These are phyloP conservation scores for Lactifluus subvellereus DNA, from an alignment of 768 basidiomycete genomes.

Conservation along the genomic window DNA sequence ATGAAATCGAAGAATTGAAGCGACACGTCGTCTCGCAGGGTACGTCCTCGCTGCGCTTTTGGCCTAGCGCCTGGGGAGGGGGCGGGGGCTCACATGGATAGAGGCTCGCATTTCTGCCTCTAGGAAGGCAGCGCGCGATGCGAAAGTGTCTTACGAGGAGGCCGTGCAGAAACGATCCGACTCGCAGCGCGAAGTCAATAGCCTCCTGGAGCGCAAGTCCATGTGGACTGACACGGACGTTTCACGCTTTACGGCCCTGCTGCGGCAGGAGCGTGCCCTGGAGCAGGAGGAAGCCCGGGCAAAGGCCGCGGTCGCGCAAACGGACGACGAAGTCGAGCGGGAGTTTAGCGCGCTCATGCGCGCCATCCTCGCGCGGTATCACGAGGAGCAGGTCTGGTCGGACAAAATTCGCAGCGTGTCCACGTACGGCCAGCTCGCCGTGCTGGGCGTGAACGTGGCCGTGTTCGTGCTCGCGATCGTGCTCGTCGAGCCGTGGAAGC, in stretches of 20 bases:
- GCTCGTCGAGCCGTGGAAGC: slow-evolving; percentile 95
- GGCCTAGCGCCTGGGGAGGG: neutral
- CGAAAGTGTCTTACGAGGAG: slow-evolving; percentile 70
- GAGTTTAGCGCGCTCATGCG: slow-evolving; percentile 87
- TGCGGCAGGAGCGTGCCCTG: slow-evolving; percentile 82
- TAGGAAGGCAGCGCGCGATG: slow-evolving; percentile 58
- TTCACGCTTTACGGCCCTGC: slow-evolving; percentile 78
- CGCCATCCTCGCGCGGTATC: slow-evolving; percentile 84
- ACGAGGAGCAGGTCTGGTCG: slow-evolving; percentile 99
- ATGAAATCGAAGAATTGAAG: slow-evolving; percentile 81
- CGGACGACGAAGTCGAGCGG: slow-evolving; percentile 77
- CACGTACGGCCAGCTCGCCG: slow-evolving; percentile 87
- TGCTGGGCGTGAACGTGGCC: slow-evolving; percentile 78
- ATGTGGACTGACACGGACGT: slow-evolving; percentile 91
- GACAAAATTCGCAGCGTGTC: slow-evolving; percentile 96
- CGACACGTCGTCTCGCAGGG: slow-evolving; percentile 74
- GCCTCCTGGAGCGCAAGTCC: slow-evolving; percentile 89
- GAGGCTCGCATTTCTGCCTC: slow-evolving; percentile 68
- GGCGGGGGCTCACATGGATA: slow-evolving; percentile 31
- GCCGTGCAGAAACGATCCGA: slow-evolving; percentile 76
- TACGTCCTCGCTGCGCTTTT: slow-evolving; percentile 33
- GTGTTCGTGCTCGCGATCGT: slow-evolving; percentile 89
- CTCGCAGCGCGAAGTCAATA: slow-evolving; percentile 94
- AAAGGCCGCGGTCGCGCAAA: slow-evolving; percentile 58
- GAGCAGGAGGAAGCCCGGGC: slow-evolving; percentile 73